Evolutionary conservation across 768 basidiomycete genomes (phyloP), one percentile per base, ranked within the genome.

Genomic region (Suillus tomentosus): DNA sequence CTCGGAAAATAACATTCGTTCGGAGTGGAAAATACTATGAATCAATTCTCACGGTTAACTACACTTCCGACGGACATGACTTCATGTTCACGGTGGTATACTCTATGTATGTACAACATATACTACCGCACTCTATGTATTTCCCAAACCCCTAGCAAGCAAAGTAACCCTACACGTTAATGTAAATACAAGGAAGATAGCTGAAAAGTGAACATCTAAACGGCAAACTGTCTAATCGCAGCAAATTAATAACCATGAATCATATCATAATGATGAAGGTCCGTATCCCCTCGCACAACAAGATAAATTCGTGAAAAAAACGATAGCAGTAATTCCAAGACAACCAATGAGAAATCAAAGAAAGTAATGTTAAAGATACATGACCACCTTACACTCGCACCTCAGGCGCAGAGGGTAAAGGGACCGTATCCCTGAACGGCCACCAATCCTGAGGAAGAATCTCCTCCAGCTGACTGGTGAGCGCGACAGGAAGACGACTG

Each of bases 401-500:
- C 54, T 65, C 57, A 3, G 40, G 58, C 13, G 37, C 48, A 31
- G 43, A 62, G 34, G 51, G 37, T 31, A 62, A 24, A 19, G 64
- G 37, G n/a, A 67, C 65, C 13, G 65, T 67, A 37, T 67, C 66
- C 11, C 61, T 63, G 45, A 67, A 67, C 24, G 66, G 66, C 66
- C 66, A 67, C 66, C 66, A 67, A 31, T 66, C 65, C 31, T 57
- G 65, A n/a, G 66, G 66, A 48, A 67, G 61, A 51, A 67, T 62
- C 22, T 57, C 66, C 27, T 65, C 64, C n/a, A 66, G 15, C 27
- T 65, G 65, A 37, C 51, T 65, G 15, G 64, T 67, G 22, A 67
- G 66, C 14, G 64, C 66, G 5, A 56, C 45, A 22, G 66, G 66
- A 15, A 67, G 66, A 40, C 61, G 65, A 54, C 24, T 62, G 27